Evolutionary conservation across 257 asterid species (phyloP), one percentile per base, ranked within the genome.

Genomic region (Salvia hispanica): DNA sequence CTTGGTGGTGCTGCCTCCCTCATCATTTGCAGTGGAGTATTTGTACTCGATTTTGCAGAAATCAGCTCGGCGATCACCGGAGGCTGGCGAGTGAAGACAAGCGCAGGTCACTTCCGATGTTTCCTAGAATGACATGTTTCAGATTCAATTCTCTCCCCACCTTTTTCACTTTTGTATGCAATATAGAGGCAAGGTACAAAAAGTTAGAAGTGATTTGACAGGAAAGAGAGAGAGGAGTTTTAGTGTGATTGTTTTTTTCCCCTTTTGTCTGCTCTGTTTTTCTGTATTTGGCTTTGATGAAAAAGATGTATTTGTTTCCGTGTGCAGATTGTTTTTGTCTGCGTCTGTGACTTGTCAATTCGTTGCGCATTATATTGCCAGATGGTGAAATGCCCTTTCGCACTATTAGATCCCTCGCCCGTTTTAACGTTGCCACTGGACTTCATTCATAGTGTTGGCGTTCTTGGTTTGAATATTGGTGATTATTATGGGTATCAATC

Each of bases 311-410:
- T 82, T 78, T 89, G 86, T 80, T 82, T 78, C 70, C 79, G 76
- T 82, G 71, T 78, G 82, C 95, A 92, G 96, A 79, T 84, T 75
- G 73, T 77, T 80, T 72, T 77, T 82, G 75, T 80, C 63, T 62
- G 31, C 31, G 31, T 25, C 78, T n/a, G 77, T 58, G 85, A 81
- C 82, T 76, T 86, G 87, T 80, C 96, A 77, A 66, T 74, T 55
- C 69, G 70, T 56, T 81, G 31, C 69, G 64, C 58, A 52, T 58
- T 68, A 71, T 56, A 58, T 80, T 66, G 88, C 81, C 95, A 92
- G 88, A 85, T 90, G 97, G 89, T 85, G 87, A 78, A 92, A 84
- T 85, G 92, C 97, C 81, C 87, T 73, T 82, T 50, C 25, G 40
- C 82, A 50, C 73, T 75, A 80, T 77, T 81, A 79, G 25, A 21